phyloP scores from a whole-genome alignment of 2,329 filamentous ascomycete species.

The Aspergillus ochraceoroseus region DNA sequence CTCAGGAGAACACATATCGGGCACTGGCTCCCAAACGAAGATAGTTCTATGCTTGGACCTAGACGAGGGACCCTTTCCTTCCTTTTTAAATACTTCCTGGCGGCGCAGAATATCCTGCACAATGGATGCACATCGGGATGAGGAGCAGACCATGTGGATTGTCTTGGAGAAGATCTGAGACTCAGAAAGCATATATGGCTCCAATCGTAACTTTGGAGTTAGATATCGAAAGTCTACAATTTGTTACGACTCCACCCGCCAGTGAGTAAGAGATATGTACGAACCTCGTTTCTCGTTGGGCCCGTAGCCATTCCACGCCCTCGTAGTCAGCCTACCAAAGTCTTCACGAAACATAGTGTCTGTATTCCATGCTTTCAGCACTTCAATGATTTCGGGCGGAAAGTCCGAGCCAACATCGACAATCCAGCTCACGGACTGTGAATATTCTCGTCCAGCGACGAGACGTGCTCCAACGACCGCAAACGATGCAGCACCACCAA shows the following conservation, averaged over 20 bases:
- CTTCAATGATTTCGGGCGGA: conserved; percentile 57
- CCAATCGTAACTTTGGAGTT: conserved; percentile 78
- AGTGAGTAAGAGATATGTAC: conserved; percentile 1
- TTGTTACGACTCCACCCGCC: conserved; percentile 5
- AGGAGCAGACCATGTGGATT: conserved; percentile 84
- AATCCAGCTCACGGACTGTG: conserved; percentile 76
- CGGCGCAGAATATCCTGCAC: conserved; percentile 62
- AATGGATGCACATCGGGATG: conserved; percentile 69
- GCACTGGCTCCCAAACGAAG: conserved; percentile 94
- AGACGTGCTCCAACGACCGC: conserved; percentile 83
- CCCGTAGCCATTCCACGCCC: conserved; percentile 88
- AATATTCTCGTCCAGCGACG: conserved; percentile 65
- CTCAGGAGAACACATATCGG: conserved; percentile 73
- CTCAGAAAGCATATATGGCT: conserved; percentile 63
- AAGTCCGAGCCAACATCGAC: conserved; percentile 89
- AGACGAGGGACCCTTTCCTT: conserved; percentile 26
- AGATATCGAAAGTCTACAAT: conserved; percentile 72
- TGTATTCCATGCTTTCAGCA: conserved; percentile 71
- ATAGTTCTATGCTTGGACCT: conserved; percentile 54
- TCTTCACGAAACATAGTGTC: conserved; percentile 65
- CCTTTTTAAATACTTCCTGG: conserved; percentile 38
- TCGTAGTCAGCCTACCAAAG: conserved; percentile 67
- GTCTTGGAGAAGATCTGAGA: conserved; percentile 65
- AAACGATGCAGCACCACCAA: conserved; percentile 87
- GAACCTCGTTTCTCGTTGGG: conserved; percentile 59